Base-by-base conservation (phyloP, 495 filamentous ascomycete species). In the Neurospora pannonica region DNA sequence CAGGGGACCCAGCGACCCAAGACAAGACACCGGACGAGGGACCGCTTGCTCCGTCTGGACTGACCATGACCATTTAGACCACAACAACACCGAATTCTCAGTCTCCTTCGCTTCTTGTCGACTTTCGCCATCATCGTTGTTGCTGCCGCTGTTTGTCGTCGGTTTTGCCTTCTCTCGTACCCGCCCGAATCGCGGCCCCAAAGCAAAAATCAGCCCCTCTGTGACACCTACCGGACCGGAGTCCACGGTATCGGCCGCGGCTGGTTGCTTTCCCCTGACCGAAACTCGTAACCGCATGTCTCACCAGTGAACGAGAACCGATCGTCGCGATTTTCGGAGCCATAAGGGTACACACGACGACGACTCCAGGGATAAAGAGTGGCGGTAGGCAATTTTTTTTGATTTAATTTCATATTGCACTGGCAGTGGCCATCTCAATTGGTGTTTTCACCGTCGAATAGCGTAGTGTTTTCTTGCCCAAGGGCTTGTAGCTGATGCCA, bases 261-360 rank as follows among this genome's bases (percentile, higher is more conserved):
- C 24, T 17, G 24, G 5, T 67, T 67, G 54, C 54, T 19, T 67
- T 67, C 54, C 54, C 54, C 54, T 67, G 54, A 67, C 54, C 28
- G 40, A n/a, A 62, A 60, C 48, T 73, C 43, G 71, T 24, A 73
- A 48, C 70, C 70, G 40, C 70, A 72, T 71, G 70, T 72, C 46
- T 72, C 54, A 70, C 36, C 38, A 74, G 71, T 70, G 71, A 72
- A 72, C 70, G 28, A 73, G 38, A 72, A 9, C 38, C 38, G 28
- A 67, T 67, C 28, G 15, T 67, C 54, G 54, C 54, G 54, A 67
- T 67, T 67, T 67, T 67, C 71, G 69, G 72, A 75, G 74, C 54
- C 42, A 46, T 67, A 67, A 67, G 54, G 54, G 54, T 67, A 67
- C 28, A 67, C 24, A 19, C 28, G 28, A 31, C 28, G 54, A 34